phyloP scores from a whole-genome alignment of 805 yeast species.

The Citeromyces nyonsensis region DNA sequence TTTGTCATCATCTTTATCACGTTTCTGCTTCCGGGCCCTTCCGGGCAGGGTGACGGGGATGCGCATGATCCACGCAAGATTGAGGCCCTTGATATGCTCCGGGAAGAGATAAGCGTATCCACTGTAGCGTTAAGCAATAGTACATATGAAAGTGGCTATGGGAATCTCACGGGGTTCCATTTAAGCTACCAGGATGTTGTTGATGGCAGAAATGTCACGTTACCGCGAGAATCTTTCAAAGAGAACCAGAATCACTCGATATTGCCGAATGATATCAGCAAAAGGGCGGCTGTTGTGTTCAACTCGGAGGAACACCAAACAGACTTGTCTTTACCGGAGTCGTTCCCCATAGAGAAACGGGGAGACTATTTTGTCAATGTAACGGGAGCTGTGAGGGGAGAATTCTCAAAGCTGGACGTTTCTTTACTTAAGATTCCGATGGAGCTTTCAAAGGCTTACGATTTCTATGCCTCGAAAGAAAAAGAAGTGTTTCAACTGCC shows the following conservation, averaged over 20 bases:
- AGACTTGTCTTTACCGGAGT: background rate
- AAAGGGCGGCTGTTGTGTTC: constrained; percentile 40
- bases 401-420: constrained; percentile 12
- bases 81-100: constrained; percentile 17
- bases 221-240: constrained; percentile 17
- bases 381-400: constrained; percentile 30
- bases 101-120: constrained; percentile 15
- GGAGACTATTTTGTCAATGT: constrained; percentile 22
- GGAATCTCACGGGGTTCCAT: constrained; percentile 60
- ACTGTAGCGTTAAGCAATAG: constrained; percentile 19
- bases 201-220: constrained; percentile 24
- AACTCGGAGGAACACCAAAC: constrained; percentile 9
- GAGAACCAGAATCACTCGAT: constrained; percentile 39
- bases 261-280: constrained; percentile 42
- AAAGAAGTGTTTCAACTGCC: constrained; percentile 3
- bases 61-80: constrained; percentile 7
- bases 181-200: constrained; percentile 47
- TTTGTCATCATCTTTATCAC: constrained; percentile 20
- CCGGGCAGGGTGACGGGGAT: constrained; percentile 12
- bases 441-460: constrained; percentile 12
- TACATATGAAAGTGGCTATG: constrained; percentile 37
- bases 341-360: background rate
- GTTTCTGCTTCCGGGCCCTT: constrained; percentile 24
- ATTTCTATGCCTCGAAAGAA: constrained; percentile 7
- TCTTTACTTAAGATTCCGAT: constrained; percentile 9